Base-by-base conservation (phyloP, 805 yeast genomes). In the Tetrapisispora phaffii region DNA sequence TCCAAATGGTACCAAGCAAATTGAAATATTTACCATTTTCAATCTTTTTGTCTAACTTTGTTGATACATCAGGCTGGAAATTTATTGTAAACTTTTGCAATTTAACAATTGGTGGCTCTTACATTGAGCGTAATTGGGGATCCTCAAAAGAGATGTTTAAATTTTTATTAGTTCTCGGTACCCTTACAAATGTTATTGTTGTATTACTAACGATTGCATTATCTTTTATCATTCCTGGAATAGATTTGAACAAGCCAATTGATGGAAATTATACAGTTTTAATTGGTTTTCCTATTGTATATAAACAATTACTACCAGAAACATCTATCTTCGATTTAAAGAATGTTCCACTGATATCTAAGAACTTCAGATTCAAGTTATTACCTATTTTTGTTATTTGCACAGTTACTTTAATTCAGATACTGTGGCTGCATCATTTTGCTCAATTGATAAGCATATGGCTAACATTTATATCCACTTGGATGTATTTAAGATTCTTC, bases 401-500 rank as follows among this genome's bases (percentile, higher is more conserved):
- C 1, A 8, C 60, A 1, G 42, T 68, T 21, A 44, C 71, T 0
- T 9, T 65, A 5, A 58, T 21, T 56, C 76, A 31, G 44, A 56
- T 39, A 20, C 57, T 44, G 34, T 56, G 35, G 49, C 55, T 42
- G 55, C 70, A 19, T 63, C 74, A 26, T 69, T 73, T 49, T 82
- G 85, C 41, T 66, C 73, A 34, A 22, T 34, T 60, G 20, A 51
- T 82, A 6, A 86, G 86, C 13, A 67, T 80, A 7, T 64, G 69
- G 67, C 37, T 61, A 20, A 78, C 81, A 39, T 87, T 89, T 54
- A 63, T 85, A 41, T 67, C 77, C 2, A 70, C 89, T 16, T 89
- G 90, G 85, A 58, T 67, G 39, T 90, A 87, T 59, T 70, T 89
- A 53, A 73, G 97, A 52, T 89, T 86, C 62, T 80, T 67, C 67